Evolutionary conservation across 2,329 filamentous ascomycete species (phyloP).

Genomic region (Beauveria asiatica): DNA sequence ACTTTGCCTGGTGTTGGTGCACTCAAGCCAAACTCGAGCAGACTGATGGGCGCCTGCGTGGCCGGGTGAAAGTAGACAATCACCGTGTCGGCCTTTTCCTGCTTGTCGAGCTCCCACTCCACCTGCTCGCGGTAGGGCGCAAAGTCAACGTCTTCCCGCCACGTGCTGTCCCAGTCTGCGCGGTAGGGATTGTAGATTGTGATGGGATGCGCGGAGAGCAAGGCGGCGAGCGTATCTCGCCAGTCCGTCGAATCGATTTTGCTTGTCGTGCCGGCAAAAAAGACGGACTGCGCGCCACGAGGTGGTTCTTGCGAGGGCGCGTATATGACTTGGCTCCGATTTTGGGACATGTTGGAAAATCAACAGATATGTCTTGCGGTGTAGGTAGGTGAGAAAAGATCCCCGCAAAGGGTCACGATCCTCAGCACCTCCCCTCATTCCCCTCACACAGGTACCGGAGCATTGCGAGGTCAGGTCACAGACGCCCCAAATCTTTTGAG

Average conservation of each 20-base stretch:
- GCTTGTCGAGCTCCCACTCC: conserved; percentile 48
- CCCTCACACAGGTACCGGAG: neutral
- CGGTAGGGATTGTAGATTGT: conserved; percentile 49
- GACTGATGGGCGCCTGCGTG: conserved; percentile 43
- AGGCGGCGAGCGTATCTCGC: conserved; percentile 33
- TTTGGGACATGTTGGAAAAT: neutral
- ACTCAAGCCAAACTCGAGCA: conserved; percentile 50
- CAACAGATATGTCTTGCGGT: neutral
- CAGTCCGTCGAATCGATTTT: conserved; percentile 33
- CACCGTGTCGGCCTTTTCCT: conserved; percentile 40
- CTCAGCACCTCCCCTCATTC: neutral
- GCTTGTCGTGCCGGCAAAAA: conserved; percentile 49
- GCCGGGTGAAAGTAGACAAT: conserved; percentile 44
- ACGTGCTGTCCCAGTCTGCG: conserved; percentile 42
- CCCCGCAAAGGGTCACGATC: neutral
- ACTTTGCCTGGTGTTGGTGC: conserved; percentile 28
- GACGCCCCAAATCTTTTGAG: too few relatives aligned
- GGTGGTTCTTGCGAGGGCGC: conserved; percentile 18
- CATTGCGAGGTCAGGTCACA: neutral
- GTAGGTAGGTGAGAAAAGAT: neutral
- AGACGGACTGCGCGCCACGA: conserved; percentile 30
- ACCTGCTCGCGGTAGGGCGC: conserved; percentile 42
- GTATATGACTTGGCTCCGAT: conserved; percentile 20
- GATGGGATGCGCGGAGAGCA: conserved; percentile 35
- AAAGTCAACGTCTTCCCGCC: conserved; percentile 37